A percentile compares a stretch with the other conserved stretches of the same genome.
Conservation (phyloP, 2,329 filamentous ascomycete species). For the Ophioceras dolichostomum region DNA sequence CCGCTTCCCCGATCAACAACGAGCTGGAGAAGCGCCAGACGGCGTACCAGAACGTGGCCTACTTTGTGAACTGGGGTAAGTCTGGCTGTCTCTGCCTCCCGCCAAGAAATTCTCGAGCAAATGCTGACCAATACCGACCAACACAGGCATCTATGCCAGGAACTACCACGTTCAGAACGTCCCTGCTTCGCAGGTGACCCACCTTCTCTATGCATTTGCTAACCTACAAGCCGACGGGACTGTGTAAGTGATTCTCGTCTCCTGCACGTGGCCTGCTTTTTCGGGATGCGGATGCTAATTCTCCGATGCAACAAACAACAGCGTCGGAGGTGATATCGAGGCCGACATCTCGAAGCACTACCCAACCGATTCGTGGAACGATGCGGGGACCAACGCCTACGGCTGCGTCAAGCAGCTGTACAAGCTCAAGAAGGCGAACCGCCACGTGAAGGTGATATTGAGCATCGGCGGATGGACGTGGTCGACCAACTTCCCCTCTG, state of each 20-base stretch:
- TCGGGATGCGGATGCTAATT: too few species aligned
- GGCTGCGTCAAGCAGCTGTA: conserved; percentile 73
- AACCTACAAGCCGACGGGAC: conserved; percentile 61
- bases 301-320: background rate
- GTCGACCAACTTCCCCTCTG: conserved; percentile 60
- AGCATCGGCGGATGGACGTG: conserved; percentile 83
- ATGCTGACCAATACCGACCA: background rate
- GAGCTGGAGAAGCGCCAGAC: background rate
- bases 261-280: too few species aligned
- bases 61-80: conserved; percentile 40
- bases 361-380: conserved; percentile 34
- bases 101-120: background rate
- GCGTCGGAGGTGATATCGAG: background rate
- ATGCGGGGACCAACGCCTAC: conserved; percentile 59
- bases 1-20: background rate
- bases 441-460: conserved; percentile 65
- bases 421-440: conserved; percentile 63
- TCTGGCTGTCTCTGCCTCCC: conserved; percentile 11
- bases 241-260: conserved; percentile 36
- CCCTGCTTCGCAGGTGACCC: conserved; percentile 57
- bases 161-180: conserved; percentile 62
- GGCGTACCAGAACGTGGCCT: conserved; percentile 30
- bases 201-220: conserved; percentile 72
- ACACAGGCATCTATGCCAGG: conserved; percentile 59
- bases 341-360: conserved; percentile 1